Conservation (phyloP, 2,329 filamentous ascomycete species). For the Cladophialophora psammophila region DNA sequence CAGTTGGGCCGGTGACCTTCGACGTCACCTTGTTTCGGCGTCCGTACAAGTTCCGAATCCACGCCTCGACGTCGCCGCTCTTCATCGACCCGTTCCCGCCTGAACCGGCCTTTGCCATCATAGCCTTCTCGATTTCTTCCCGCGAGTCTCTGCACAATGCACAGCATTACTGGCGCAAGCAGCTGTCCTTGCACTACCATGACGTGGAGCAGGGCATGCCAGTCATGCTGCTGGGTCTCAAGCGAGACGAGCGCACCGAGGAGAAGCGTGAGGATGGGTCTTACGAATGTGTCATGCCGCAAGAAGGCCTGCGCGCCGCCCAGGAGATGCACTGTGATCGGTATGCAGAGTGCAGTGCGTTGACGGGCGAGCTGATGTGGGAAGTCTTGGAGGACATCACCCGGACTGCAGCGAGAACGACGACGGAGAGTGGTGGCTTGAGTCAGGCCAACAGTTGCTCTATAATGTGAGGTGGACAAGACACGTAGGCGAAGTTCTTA, state of each 20-base stretch:
- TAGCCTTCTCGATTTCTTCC: constrained; percentile 66
- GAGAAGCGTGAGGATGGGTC: constrained; percentile 34
- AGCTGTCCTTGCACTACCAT: constrained; percentile 58
- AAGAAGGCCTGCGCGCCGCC: constrained; percentile 63
- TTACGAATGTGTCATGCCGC: constrained; percentile 46
- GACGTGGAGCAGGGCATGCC: constrained; percentile 57
- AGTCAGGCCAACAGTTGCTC: constrained; percentile 51
- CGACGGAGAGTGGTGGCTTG: constrained; percentile 61
- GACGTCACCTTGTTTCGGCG: constrained; percentile 62
- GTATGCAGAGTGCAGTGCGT: constrained; percentile 69
- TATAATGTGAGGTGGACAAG: constrained; percentile 47
- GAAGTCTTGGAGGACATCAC: constrained; percentile 69
- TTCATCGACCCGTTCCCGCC: constrained; percentile 64
- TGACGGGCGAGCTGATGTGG: constrained; percentile 66
- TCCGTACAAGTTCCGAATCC: constrained; percentile 61
- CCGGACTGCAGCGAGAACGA: constrained; percentile 64
- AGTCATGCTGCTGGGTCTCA: constrained; percentile 66
- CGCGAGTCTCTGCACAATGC: constrained; percentile 59
- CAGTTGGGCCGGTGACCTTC: constrained; percentile 65
- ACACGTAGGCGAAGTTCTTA: background rate
- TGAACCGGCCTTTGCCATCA: constrained; percentile 61
- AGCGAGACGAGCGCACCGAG: constrained; percentile 56
- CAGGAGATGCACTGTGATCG: constrained; percentile 67
- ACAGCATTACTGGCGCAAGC: constrained; percentile 54
- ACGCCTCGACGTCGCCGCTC: constrained; percentile 64